Evolutionary conservation across 148 eudicot genomes (phyloP), one percentile per base, ranked within the genome.

Genomic region (Drosera capensis): DNA sequence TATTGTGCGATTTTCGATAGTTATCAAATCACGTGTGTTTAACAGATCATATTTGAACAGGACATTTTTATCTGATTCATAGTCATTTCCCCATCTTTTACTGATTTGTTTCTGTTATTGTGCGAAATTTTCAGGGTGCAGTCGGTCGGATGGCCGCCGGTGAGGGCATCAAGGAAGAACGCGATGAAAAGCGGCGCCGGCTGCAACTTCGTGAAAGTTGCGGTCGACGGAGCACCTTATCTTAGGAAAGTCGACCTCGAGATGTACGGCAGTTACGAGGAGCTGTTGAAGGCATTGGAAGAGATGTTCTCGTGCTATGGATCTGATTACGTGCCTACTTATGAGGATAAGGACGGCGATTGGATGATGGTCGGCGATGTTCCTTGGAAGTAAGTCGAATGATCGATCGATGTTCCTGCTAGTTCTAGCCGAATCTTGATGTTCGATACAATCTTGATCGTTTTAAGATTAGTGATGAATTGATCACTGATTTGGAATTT

Each of bases 181-280:
- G 61, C 51, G 23, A 61, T 55, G 57, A 58, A 40, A 5, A 42
- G 15, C 17, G 55, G 15, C 25, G 55, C 50, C 12, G 40, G 35
- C 19, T 58, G 53, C 39, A 62, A 62, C 15, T 73, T 57, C 36
- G 83, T 77, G 54, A 87, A 87, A 43, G 94, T 87, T 51, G 90
- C 78, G 1, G 94, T 82, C 1, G 96, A 87, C 40, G 96, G 96
- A 48, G 96, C 96, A 23, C 96, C 96, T 1, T 87, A 67, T 48
- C 51, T 87, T 1, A 74, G 96, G 43, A 87, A 87, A 64, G 69
- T 87, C n/a, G 90, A 87, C 66, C 68, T 87, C 15, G 76, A 79
- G 30, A 55, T 66, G 46, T 79, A 77, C 62, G 35, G 24, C 28
- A 53, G 64, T 59, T 87, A 87, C 38, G 57, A 74, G 24, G 65